A percentile compares a stretch with the other conserved stretches of the same genome.
Conservation (phyloP, 345 rosid genomes). For the Dipteronia dyeriana region DNA sequence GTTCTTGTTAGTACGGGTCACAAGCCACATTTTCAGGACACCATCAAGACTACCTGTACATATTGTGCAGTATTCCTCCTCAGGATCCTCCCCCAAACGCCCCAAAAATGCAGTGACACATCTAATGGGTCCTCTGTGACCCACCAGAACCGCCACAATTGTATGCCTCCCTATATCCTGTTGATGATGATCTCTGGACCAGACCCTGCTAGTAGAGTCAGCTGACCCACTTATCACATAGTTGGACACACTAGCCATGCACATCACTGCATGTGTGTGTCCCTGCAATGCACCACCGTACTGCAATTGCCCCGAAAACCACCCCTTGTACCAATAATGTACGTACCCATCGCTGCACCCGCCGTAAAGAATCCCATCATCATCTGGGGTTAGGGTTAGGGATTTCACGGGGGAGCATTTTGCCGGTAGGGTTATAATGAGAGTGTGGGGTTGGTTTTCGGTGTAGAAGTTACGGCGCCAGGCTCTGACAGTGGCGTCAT, state of each 20-base stretch:
- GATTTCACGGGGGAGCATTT: conserved; percentile 54
- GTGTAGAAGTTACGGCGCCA: conserved; percentile 45
- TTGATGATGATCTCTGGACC: conserved; percentile 32
- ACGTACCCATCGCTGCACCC: conserved; percentile 59
- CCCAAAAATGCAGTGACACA: conserved; percentile 39
- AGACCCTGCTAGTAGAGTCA: conserved; percentile 49
- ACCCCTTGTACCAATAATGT: conserved; percentile 50
- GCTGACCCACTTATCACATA: conserved; percentile 53
- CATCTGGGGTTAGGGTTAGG: conserved; percentile 38
- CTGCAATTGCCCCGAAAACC: conserved; percentile 46
- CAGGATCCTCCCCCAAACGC: conserved; percentile 27
- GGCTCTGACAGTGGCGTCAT: conserved; percentile 50
- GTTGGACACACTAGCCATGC: conserved; percentile 38
- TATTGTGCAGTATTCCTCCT: conserved; percentile 42
- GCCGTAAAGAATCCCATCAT: conserved; percentile 41
- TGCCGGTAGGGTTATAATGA: conserved; percentile 40
- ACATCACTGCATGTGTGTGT: conserved; percentile 58
- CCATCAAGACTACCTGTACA: conserved; percentile 60
- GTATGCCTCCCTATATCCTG: conserved; percentile 35
- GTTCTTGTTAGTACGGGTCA: conserved; percentile 15
- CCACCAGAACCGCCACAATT: conserved; percentile 38
- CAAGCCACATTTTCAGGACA: conserved; percentile 52
- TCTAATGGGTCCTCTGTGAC: conserved; percentile 47
- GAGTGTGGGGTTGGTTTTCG: conserved; percentile 40
- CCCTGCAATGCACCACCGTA: conserved; percentile 56